phyloP scores from a whole-genome alignment of 352 stramenopile genomes.

The Phytophthora crassamura region DNA sequence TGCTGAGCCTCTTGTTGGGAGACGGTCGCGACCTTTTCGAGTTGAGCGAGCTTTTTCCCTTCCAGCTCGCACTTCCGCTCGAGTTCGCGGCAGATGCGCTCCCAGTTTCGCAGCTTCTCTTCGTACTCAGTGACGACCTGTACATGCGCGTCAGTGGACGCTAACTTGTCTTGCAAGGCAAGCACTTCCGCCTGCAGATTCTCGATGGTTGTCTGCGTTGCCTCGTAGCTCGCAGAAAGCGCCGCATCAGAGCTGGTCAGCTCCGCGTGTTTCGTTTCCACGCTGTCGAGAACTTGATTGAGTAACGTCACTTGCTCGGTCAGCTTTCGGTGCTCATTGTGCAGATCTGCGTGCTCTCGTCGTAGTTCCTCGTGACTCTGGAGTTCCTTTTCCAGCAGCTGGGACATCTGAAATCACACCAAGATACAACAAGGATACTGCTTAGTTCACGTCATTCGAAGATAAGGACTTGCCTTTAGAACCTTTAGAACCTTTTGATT shows the following conservation, averaged over 20 bases:
- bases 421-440: not conserved
- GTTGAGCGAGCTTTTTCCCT: conserved; percentile 27
- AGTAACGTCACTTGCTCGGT: conserved; percentile 47
- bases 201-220: conserved; percentile 40
- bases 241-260: conserved; percentile 38
- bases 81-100: conserved; percentile 40
- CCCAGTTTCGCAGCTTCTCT: conserved; percentile 46
- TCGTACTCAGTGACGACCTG: conserved; percentile 51
- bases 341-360: conserved; percentile 37
- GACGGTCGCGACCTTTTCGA: conserved; percentile 28
- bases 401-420: conserved; percentile 44
- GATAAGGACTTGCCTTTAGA: not conserved
- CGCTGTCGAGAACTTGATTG: conserved; percentile 41
- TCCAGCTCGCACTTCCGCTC: conserved; percentile 38
- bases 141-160: conserved; percentile 22
- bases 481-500: conserved; percentile 52
- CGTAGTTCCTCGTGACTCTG: conserved; percentile 43
- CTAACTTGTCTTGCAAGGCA: conserved; percentile 36
- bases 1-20: conserved; percentile 32
- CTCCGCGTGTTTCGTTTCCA: conserved; percentile 49
- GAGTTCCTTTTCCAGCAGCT: conserved; percentile 62
- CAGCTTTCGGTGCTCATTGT: conserved; percentile 32
- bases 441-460: not conserved
- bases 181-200: conserved; percentile 41
- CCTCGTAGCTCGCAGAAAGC: conserved; percentile 40